Evolutionary conservation across 345 rosid genomes (phyloP), one percentile per base, ranked within the genome.

Genomic region (Euphorbia tirucalli): DNA sequence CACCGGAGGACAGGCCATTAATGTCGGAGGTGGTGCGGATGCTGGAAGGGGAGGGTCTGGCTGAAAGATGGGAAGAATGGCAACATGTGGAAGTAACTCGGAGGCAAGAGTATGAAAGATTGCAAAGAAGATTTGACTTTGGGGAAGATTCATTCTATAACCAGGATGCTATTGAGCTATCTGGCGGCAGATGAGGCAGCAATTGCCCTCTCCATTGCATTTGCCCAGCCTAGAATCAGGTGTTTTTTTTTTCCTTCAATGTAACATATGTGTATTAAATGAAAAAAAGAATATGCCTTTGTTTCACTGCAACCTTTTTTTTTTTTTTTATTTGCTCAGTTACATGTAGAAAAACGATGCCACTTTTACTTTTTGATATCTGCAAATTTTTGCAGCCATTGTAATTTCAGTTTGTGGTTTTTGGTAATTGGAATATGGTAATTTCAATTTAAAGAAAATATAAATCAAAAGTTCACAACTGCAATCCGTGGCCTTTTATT

Each of bases 11-110:
- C 10, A 85, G 97, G 37, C 98, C 97, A 1, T 81, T 86, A 9
- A 95, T 92, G 98, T 90, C 98, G 0, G 99, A 90, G 66, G 99
- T 92, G 56, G 93, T 88, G 22, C 70, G 97, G 85, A 90, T 95
- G 99, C 82, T 95, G 66, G 99, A 95, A 84, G 99, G 99, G 55
- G 99, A 95, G 73, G 99, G 97, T 57, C 80, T 92, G 27, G 97
- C 98, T 0, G 97, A 95, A 84, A 88, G 96, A 78, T 92, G 99
- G 99, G 94, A 90, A 82, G 99, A 90, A 77, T 95, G 99, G 99
- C 96, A 90, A 87, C 79, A 88, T 14, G 86, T 87, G 11, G 98
- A 92, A 82, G 92, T 88, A 48, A 88, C 81, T 14, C 89, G 94
- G 22, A 85, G 96, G 73, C 93, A 95, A 78, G 97, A 92, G 69